A percentile compares a stretch with the other conserved stretches of the same genome.
These are phyloP conservation scores for Aspergillus nanangensis DNA, from an alignment of 495 filamentous ascomycete species.

Conservation along the genomic window DNA sequence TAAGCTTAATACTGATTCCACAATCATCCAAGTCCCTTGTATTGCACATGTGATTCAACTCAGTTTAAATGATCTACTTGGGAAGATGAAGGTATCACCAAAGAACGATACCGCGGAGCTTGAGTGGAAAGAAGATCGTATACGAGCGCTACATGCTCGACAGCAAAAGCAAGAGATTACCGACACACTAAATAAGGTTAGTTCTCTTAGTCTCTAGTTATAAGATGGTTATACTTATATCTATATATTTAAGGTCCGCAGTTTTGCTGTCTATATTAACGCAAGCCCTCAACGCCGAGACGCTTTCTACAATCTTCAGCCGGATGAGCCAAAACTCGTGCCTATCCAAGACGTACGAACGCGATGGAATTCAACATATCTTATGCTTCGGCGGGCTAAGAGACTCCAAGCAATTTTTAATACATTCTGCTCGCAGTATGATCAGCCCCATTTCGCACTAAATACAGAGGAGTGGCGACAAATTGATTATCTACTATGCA, in stretches of 20 bases:
- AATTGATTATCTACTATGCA: constrained; percentile 16
- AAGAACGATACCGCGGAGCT: constrained; percentile 8
- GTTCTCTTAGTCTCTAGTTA: background rate
- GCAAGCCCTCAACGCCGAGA: constrained; percentile 12
- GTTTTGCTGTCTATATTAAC: constrained; percentile 11
- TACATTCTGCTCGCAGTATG: constrained; percentile 7
- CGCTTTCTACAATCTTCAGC: constrained; percentile 10
- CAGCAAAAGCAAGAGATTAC: constrained; percentile 7
- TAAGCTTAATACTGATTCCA: background rate
- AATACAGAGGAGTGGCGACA: constrained; percentile 12
- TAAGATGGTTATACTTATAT: background rate
- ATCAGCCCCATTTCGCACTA: constrained; percentile 1
- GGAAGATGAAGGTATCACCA: constrained; percentile 11
- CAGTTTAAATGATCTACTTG: constrained; percentile 6
- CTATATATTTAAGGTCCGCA: constrained; percentile 4
- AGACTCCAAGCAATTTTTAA: constrained; percentile 1
- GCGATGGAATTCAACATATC: too few relatives aligned
- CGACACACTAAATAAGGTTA: constrained; percentile 12
- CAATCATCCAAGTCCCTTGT: background rate
- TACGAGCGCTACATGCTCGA: background rate
- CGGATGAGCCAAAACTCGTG: constrained; percentile 10
- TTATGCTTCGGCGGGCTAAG: background rate
- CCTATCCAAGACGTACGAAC: constrained; percentile 16
- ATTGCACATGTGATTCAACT: background rate
- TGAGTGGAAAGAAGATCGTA: constrained; percentile 6